Base-by-base conservation (phyloP, 306 rosid species). In the Begonia fuchsioides region DNA sequence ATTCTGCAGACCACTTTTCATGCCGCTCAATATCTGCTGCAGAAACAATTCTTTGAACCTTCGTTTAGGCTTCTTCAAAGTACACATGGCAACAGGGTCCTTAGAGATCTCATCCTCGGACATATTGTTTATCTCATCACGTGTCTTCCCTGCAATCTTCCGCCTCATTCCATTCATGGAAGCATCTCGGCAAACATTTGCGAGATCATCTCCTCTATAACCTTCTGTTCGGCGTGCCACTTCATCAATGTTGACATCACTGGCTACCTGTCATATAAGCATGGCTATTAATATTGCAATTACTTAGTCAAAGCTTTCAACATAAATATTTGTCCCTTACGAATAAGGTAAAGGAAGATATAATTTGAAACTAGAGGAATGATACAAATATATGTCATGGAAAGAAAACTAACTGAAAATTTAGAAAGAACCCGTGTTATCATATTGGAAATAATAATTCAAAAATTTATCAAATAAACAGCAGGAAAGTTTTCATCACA, bases 121-220 rank as follows among this genome's bases (percentile, higher is more conserved):
- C 96, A 86, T 82, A 82, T 55, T 86, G 74, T 86, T 86, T 18
- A 86, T 86, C 83, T 86, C 96, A 3, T 86, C 96, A 2, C 96
- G 86, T 0, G 96, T 86, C 77, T 86, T 86, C 57, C 96, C 96
- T 0, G 96, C 96, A 60, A 86, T 86, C 72, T 79, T 86, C 13
- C 94, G 79, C 64, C 96, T 76, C 96, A 86, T 86, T 10, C 96
- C 96, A 64, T 86, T 86, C 66, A 86, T 65, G 38, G 90, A 86
- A 41, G 96, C 96, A 50, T 86, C 96, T 0, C 96, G 86, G 51
- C 96, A 86, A 15, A 86, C 94, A 19, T 86, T 86, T 8, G 96
- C 82, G 51, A 86, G 78, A 75, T 86, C 96, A 49, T 86, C 96
- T 63, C 96, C 96, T 74, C 96, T 86, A 38, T 86, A 86, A 49